Evolutionary conservation across 768 basidiomycete species (phyloP).

Genomic region (Pleurotus citrinopileatus): DNA sequence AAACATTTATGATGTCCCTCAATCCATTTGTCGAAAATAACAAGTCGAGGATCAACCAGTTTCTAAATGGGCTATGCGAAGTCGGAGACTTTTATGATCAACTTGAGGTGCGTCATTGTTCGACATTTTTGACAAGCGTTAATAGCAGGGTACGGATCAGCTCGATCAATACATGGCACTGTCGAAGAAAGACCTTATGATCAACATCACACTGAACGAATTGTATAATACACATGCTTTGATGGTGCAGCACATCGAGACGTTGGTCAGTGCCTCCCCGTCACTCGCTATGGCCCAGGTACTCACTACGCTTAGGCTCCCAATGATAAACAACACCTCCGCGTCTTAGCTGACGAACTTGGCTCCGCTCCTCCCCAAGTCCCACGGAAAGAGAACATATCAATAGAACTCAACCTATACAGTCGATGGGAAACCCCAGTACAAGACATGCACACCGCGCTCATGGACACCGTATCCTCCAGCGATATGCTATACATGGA

Average conservation of each 20-base stretch:
- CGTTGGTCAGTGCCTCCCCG: constrained; percentile 49
- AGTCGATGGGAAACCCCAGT: constrained; percentile 99
- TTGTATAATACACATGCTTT: constrained; percentile 97
- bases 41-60: constrained; percentile 95
- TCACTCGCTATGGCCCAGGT: background rate
- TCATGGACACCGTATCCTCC: constrained; percentile 96
- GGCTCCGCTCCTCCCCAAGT: constrained; percentile 92
- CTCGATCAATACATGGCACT: constrained; percentile 99
- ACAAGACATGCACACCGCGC: constrained; percentile 92
- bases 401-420: constrained; percentile 88
- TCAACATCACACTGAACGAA: constrained; percentile 98
- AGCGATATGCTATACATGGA: constrained; percentile 99
- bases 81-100: constrained; percentile 99
- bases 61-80: constrained; percentile 94
- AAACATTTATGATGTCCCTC: constrained; percentile 96
- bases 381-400: constrained; percentile 95
- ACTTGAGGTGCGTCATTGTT: constrained; percentile 65
- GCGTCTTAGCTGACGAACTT: constrained; percentile 93
- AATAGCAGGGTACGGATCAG: constrained; percentile 36
- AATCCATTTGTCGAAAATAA: constrained; percentile 99
- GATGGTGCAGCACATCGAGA: constrained; percentile 91
- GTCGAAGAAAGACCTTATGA: constrained; percentile 97
- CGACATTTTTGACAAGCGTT: background rate
- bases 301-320: too few species aligned
- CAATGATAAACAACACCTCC: constrained; percentile 95